Evolutionary conservation across 2,329 filamentous ascomycete genomes (phyloP).

Genomic region (Pseudohalonectria lignicola): DNA sequence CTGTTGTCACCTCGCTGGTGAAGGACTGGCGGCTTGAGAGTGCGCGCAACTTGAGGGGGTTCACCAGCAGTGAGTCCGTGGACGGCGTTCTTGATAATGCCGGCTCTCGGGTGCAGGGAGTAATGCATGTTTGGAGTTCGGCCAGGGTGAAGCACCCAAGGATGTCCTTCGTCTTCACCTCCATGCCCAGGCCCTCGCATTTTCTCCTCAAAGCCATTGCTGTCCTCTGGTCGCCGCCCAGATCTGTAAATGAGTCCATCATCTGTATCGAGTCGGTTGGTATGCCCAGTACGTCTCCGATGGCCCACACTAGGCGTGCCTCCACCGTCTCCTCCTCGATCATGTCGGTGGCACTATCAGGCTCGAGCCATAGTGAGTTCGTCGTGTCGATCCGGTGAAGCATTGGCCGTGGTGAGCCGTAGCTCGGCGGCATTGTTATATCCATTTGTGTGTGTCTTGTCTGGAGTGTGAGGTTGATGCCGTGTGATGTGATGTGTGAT

Average conservation of each 20-base stretch:
- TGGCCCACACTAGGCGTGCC: slow-evolving; percentile 4
- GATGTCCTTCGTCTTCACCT: slow-evolving; percentile 25
- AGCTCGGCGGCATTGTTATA: neutral
- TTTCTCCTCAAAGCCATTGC: slow-evolving; percentile 20
- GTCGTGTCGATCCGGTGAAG: slow-evolving; percentile 1
- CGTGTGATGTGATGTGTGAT: neutral
- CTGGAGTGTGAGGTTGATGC: too few relatives aligned
- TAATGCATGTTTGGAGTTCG: slow-evolving; percentile 30
- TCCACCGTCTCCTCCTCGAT: neutral
- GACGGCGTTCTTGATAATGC: slow-evolving; percentile 4
- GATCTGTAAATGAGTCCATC: slow-evolving; percentile 30
- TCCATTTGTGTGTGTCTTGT: too few relatives aligned
- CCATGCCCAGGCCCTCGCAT: slow-evolving; percentile 24
- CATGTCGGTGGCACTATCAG: too few relatives aligned
- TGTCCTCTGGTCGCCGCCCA: slow-evolving; percentile 27
- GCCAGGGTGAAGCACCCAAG: slow-evolving; percentile 29
- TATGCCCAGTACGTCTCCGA: slow-evolving; percentile 25
- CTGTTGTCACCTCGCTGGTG: slow-evolving; percentile 4
- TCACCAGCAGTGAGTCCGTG: slow-evolving; percentile 11
- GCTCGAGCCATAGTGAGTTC: too few relatives aligned
- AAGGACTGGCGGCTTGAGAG: slow-evolving; percentile 9
- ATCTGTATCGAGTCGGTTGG: slow-evolving; percentile 18
- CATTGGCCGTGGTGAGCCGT: neutral
- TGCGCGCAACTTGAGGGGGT: slow-evolving; percentile 13
- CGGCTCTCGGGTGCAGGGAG: slow-evolving; percentile 17